Conservation (phyloP, 176 grass and related monocot species). For the Oryza longistaminata region DNA sequence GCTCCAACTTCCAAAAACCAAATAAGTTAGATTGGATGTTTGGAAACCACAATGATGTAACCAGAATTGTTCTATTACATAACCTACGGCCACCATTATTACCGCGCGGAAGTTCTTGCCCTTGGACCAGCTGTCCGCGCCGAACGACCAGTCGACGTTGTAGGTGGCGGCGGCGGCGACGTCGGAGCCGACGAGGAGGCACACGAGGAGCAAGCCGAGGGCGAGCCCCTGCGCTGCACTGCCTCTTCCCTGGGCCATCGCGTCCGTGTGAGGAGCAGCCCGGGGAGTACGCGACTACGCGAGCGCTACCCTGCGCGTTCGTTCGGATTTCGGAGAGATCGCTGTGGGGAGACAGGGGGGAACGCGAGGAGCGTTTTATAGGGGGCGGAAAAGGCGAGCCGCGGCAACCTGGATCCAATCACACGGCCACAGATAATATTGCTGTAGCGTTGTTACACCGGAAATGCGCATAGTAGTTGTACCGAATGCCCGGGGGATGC, state of each 20-base stretch:
- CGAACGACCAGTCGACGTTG: slow-evolving; percentile 72
- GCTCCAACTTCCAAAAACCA: background rate
- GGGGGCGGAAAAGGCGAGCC: slow-evolving; percentile 8
- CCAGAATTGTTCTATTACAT: background rate
- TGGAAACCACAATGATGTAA: background rate
- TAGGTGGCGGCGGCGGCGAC: slow-evolving; percentile 44
- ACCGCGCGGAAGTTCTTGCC: slow-evolving; percentile 54
- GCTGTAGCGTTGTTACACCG: background rate
- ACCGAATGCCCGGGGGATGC: slow-evolving; percentile 28
- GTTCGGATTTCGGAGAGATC: background rate
- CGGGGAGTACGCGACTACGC: slow-evolving; percentile 10
- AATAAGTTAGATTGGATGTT: background rate
- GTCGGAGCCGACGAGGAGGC: slow-evolving; percentile 42
- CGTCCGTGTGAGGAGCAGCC: background rate
- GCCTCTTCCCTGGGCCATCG: slow-evolving; percentile 76
- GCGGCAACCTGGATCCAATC: slow-evolving; percentile 35
- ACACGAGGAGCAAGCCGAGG: slow-evolving; percentile 40
- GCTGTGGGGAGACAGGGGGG: background rate
- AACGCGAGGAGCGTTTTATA: slow-evolving; percentile 25
- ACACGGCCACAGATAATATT: background rate
- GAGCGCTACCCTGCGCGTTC: background rate
- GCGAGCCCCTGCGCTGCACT: slow-evolving; percentile 48
- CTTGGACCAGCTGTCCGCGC: slow-evolving; percentile 48
- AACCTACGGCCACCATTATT: background rate
- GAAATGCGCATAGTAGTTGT: slow-evolving; percentile 32